Percentiles rank a stretch among this genome's conserved stretches.
Evolutionary conservation across 352 stramenopile genomes (phyloP).

Genomic region (Phytophthora tentaculata): DNA sequence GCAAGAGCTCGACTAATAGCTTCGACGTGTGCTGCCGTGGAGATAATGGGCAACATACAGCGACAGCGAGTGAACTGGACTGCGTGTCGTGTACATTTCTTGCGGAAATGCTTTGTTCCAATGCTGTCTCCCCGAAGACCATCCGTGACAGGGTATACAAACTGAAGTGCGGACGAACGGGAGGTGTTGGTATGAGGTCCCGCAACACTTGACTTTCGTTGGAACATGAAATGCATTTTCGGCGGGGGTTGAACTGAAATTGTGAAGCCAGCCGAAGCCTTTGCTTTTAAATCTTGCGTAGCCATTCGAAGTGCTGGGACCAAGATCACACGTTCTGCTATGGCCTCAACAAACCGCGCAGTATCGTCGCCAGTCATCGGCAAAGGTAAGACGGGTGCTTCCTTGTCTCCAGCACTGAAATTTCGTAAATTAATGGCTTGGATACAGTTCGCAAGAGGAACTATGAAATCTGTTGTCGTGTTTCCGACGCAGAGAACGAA

Average conservation of each 20-base stretch:
- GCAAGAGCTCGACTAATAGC: constrained; percentile 50
- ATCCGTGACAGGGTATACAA: constrained; percentile 55
- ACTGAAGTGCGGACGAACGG: constrained; percentile 10
- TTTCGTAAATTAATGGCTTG: constrained; percentile 69
- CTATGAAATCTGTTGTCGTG: constrained; percentile 4
- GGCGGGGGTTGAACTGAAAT: constrained; percentile 57
- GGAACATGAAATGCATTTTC: constrained; percentile 53
- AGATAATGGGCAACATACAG: constrained; percentile 64
- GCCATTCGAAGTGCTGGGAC: constrained; percentile 52
- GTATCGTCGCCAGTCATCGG: constrained; percentile 56
- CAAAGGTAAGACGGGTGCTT: constrained; percentile 18
- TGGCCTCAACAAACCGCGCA: constrained; percentile 40
- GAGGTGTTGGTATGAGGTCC: background rate
- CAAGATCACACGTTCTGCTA: constrained; percentile 43
- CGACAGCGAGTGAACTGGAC: constrained; percentile 62
- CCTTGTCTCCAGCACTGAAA: constrained; percentile 31
- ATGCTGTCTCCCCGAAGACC: constrained; percentile 60
- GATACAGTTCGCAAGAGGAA: constrained; percentile 51
- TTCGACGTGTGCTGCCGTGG: constrained; percentile 62
- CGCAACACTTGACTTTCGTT: constrained; percentile 3
- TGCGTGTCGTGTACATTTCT: constrained; percentile 65
- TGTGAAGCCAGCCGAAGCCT: constrained; percentile 36
- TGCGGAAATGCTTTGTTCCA: constrained; percentile 55
- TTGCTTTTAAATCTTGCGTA: constrained; percentile 60
- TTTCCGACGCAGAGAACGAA: constrained; percentile 37